A percentile compares a stretch with the other conserved stretches of the same genome.
phyloP scores from a whole-genome alignment of 2,329 filamentous ascomycete species.

The Lasiodiplodia theobromae region DNA sequence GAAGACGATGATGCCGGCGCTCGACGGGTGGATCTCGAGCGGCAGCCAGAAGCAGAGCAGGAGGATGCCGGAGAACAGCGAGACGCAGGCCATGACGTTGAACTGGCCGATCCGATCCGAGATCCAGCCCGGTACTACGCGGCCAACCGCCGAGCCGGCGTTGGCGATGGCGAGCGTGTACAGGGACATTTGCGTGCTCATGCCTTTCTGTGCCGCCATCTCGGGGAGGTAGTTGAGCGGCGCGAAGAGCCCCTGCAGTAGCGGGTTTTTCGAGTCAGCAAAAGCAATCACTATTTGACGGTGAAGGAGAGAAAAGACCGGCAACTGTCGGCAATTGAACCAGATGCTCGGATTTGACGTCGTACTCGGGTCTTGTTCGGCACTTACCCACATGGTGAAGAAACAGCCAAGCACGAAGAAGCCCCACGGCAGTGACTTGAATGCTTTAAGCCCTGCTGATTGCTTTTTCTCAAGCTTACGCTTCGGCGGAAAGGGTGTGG shows the following conservation, averaged over 20 bases:
- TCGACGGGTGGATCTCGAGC: conserved; percentile 49
- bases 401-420: conserved; percentile 31
- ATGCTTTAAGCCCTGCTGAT: not conserved
- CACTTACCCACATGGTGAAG: conserved; percentile 30
- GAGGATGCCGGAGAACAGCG: conserved; percentile 52
- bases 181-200: conserved; percentile 58
- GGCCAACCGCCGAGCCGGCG: conserved; percentile 49
- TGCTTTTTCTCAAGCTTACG: conserved; percentile 11
- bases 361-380: no score
- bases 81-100: conserved; percentile 54
- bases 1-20: conserved; percentile 49
- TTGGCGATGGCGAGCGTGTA: conserved; percentile 52
- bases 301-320: not conserved
- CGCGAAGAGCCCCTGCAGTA: conserved; percentile 54
- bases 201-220: conserved; percentile 62
- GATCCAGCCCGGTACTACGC: conserved; percentile 52
- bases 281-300: conserved; percentile 33
- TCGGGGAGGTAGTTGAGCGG: conserved; percentile 62
- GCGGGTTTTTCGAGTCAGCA: conserved; percentile 45
- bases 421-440: conserved; percentile 27
- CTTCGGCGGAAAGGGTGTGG: conserved; percentile 26
- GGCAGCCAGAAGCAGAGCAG: conserved; percentile 52
- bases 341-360: no score
- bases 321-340: not conserved
- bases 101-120: conserved; percentile 50